A percentile compares a stretch with the other conserved stretches of the same genome.
Conservation (phyloP, 2,329 filamentous ascomycete species). For the Xylariaceae sp. region DNA sequence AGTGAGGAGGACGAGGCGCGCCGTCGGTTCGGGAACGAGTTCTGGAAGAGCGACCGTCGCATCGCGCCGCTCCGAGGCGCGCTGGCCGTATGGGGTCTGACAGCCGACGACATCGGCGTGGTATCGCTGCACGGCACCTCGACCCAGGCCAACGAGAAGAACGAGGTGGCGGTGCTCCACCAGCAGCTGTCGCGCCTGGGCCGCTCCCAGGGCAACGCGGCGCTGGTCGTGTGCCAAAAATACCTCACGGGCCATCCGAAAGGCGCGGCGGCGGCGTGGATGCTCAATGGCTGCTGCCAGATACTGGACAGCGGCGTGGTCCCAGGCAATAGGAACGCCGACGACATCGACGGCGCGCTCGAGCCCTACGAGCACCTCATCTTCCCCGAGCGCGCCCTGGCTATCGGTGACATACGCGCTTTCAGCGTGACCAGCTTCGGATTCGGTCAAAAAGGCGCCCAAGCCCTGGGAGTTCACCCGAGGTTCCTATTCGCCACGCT, state of each 20-base stretch:
- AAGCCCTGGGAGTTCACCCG: too few relatives aligned
- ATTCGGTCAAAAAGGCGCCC: too few relatives aligned
- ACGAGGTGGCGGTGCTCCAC: constrained; percentile 96
- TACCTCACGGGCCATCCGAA: constrained; percentile 98
- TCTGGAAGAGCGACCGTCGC: constrained; percentile 92
- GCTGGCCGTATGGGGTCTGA: constrained; percentile 95
- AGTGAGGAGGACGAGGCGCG: constrained; percentile 97
- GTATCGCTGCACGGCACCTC: constrained; percentile 99
- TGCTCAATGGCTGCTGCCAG: constrained; percentile 98
- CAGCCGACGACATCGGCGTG: constrained; percentile 89
- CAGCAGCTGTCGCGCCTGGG: constrained; percentile 93
- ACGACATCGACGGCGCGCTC: constrained; percentile 94
- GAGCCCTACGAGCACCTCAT: constrained; percentile 98
- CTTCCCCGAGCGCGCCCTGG: constrained; percentile 97
- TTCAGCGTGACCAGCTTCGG: too few relatives aligned
- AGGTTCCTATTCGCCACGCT: constrained; percentile 88
- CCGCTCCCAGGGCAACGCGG: constrained; percentile 90
- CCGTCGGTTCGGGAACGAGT: constrained; percentile 91
- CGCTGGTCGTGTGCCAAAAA: constrained; percentile 98
- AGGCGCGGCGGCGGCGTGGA: constrained; percentile 98
- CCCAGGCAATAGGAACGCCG: constrained; percentile 94
- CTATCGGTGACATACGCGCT: too few relatives aligned
- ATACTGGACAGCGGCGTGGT: constrained; percentile 91
- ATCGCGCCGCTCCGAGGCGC: constrained; percentile 95
- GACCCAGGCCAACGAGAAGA: constrained; percentile 98